Evolutionary conservation across 192 early-diverging fungal species (phyloP), one percentile per base, ranked within the genome.

Genomic region (Umbelopsis sp.): DNA sequence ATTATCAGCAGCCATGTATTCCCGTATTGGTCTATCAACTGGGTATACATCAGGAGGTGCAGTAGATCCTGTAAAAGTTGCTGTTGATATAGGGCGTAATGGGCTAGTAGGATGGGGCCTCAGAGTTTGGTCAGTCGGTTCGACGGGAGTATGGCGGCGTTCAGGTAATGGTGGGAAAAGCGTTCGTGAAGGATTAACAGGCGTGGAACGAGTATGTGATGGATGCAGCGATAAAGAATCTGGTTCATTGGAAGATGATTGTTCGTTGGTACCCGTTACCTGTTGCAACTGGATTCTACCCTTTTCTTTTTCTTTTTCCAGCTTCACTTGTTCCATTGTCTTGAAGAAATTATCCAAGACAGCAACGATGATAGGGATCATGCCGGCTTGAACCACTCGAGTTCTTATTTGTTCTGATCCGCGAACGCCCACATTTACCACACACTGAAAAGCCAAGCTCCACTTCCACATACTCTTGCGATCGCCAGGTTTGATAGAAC

Each of bases 361-460:
- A 48, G 87, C 87, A 47, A 93, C 84, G n/a, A 98, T 88, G 46
- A 97, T 87, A 9, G 88, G 84, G 22, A 98, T 85, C 46, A 95
- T 86, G 9, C 93, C 93, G 46, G 91, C 94, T 53, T 96, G 87
- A 7, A 96, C 94, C 46, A 97, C 88, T 47, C 93, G 83, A 55
- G 90, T 88, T 20, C 95, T 77, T 23, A 98, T 90, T 37, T 87
- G 80, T 41, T 91, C 85, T 11, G 92, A 90, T 21, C 94, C 95
- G 4, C 95, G 85, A 4, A 95, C 87, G 41, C 94, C 93, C 47
- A 96, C 86, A 76, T 95, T 95, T 55, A 91, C 92, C 7, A 96
- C 86, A 69, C 91, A 93, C 50, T 94, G 91, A 55, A 92, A 94
- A 23, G 92, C 91, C 50, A 91, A 81, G 22, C 88, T 89, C 92